A percentile compares a stretch with the other conserved stretches of the same genome.
Conservation (phyloP, 768 basidiomycete species). For the Pulveroboletus ravenelii region DNA sequence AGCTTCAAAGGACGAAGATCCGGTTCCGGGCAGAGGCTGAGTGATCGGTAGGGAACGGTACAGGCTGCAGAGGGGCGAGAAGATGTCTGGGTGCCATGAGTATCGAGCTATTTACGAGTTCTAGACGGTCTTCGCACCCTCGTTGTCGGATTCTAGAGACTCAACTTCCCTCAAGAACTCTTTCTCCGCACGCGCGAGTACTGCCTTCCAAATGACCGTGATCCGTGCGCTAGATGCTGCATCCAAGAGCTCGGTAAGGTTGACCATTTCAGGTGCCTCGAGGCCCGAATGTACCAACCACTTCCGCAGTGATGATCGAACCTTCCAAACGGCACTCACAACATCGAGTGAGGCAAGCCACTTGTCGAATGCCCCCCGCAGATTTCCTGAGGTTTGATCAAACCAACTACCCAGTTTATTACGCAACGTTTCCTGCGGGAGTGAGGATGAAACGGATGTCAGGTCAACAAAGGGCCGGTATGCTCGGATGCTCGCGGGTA, state of each 20-base stretch:
- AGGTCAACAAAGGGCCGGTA: conserved; percentile 87
- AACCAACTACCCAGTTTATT: conserved; percentile 64
- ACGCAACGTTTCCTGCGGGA: conserved; percentile 41
- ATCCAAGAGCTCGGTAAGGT: conserved; percentile 47
- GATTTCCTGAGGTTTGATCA: conserved; percentile 40
- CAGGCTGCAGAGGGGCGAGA: conserved; percentile 49
- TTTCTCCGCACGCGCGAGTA: conserved; percentile 40
- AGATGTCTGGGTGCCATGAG: conserved; percentile 36
- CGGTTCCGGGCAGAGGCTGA: conserved; percentile 37
- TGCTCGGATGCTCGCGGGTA: conserved; percentile 63
- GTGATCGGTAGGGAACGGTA: conserved; percentile 52
- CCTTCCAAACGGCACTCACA: conserved; percentile 66
- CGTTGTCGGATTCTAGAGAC: conserved; percentile 13
- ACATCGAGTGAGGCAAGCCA: conserved; percentile 61
- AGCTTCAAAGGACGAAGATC: conserved; percentile 32
- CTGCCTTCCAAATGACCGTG: conserved; percentile 52
- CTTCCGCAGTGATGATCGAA: conserved; percentile 49
- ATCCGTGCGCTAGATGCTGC: conserved; percentile 51
- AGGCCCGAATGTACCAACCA: conserved; percentile 46
- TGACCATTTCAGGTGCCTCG: conserved; percentile 41
- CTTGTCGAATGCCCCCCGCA: conserved; percentile 41
- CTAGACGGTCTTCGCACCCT: conserved; percentile 14
- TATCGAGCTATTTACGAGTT: neutral
- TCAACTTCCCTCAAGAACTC: conserved; percentile 43
- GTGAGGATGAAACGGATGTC: conserved; percentile 49